Base-by-base conservation (phyloP, 306 rosid genomes). In the Prunus mume region DNA sequence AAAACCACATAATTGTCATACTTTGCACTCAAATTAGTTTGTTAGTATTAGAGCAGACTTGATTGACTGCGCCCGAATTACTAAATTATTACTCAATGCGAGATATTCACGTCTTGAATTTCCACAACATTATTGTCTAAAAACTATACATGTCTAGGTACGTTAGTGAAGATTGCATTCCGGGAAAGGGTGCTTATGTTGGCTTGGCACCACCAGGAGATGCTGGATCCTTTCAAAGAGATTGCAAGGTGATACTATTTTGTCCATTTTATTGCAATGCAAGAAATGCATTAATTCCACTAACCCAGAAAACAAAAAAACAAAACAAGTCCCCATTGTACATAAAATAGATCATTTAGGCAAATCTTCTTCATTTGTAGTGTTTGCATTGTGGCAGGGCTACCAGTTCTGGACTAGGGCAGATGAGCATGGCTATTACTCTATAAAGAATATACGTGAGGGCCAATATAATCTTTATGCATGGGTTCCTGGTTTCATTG, bases 351-450 rank as follows among this genome's bases (percentile, higher is more conserved):
- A 34, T 34, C 41, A 34, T 34, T 34, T 34, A 34, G 8, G 41
- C 41, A 34, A 34, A 5, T 34, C 41, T 34, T 34, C 7, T 34
- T 34, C 41, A 34, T 34, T 34, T 34, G 5, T 34, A 34, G 41
- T 34, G 41, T 34, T 34, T 34, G 41, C 41, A 34, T 34, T 34
- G 41, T 6, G 41, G 41, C 41, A 95, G 98, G 88, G 87, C 58
- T 92, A 95, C 80, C 98, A 95, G 71, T 95, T 92, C 71, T 95
- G 98, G 97, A 76, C 86, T 9, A 82, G 69, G 65, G 93, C 96
- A 68, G 90, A 92, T 11, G 82, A 86, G 45, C 80, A 88, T 67
- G 98, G 97, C 14, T 75, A 71, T 81, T 95, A 92, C 81, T 66
- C 83, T 32, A 86, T 95, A 55, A 68, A 56, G 11, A 72, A 88